Evolutionary conservation across 2,329 filamentous ascomycete genomes (phyloP), one percentile per base, ranked within the genome.

Genomic region (Beauveria pseudobassiana): DNA sequence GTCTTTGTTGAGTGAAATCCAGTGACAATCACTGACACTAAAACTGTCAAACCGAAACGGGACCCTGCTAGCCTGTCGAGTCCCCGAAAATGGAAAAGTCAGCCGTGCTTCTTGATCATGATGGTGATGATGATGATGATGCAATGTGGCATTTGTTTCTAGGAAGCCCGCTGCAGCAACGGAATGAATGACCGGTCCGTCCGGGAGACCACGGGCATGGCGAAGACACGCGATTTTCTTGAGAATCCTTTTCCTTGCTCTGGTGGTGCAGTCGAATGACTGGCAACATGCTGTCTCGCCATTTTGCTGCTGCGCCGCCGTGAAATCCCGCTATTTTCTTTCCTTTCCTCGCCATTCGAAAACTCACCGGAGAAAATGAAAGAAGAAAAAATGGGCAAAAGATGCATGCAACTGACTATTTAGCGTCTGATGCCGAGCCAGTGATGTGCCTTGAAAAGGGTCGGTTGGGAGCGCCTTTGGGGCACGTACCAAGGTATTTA

Each of bases 101-200:
- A 57, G 54, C 54, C 42, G 52, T 30, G 20, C 40, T 26, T 55
- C 5, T 38, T 38, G 34, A 38, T 38, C 34, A 38, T 38, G 34
- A 38, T 14, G 34, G 34, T 38, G 34, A 38, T 34, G 34, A 38
- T 14, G 34, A 38, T 34, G 48, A 59, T 59, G 57, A 59, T 54
- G 42, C 50, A 61, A 61, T 52, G 49, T 59, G 40, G 38, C 48
- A 59, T 59, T 46, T 30, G 45, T 28, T 58, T 58, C 55, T 49
- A 59, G 56, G 51, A 59, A 50, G 18, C 28, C 22, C 54, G 18
- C n/a, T n/a, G 28, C 26, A 12, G 26, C 28, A 20, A 49, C 50
- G 58, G 58, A 61, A 61, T 40, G 50, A 22, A 54, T 61, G 58
- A 61, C 50, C 58, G 48, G 48, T 59, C 56, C 56, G 38, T 9